Conservation (phyloP, 2,329 filamentous ascomycete genomes). For the Sclerotiophoma versabilis region DNA sequence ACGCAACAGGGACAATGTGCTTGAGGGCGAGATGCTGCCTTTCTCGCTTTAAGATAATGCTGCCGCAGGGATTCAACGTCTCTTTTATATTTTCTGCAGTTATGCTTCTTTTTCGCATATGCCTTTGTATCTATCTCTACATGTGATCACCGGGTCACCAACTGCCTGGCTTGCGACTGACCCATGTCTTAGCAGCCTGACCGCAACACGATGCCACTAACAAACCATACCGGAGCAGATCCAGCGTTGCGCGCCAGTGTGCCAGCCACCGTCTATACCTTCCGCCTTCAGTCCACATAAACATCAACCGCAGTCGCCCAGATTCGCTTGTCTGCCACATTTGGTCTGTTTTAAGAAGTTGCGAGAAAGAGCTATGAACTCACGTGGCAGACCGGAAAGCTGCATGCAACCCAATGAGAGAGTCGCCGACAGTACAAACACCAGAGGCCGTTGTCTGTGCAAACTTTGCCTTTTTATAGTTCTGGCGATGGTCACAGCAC, state of each 20-base stretch:
- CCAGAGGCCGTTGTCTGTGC: constrained; percentile 2
- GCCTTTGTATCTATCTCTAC: background rate
- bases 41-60: background rate
- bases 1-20: background rate
- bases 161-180: constrained; percentile 8
- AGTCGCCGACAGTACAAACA: background rate
- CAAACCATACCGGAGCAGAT: background rate
- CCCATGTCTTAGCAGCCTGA: constrained; percentile 14
- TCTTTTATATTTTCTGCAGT: background rate
- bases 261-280: background rate
- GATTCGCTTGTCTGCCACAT: background rate
- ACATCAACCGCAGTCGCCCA: constrained; percentile 2
- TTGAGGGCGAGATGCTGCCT: background rate
- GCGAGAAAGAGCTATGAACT: background rate
- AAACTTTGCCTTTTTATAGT: background rate
- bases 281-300: background rate
- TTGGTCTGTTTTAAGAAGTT: background rate
- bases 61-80: background rate
- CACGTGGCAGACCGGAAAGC: background rate
- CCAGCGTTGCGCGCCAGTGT: constrained; percentile 7
- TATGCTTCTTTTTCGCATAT: background rate
- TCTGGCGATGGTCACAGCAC: constrained; percentile 29
- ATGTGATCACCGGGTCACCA: constrained; percentile 9
- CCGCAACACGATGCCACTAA: constrained; percentile 7
- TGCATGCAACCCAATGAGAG: background rate